Conservation (phyloP, 179 eudicot genomes). For the Pouteria campechiana region DNA sequence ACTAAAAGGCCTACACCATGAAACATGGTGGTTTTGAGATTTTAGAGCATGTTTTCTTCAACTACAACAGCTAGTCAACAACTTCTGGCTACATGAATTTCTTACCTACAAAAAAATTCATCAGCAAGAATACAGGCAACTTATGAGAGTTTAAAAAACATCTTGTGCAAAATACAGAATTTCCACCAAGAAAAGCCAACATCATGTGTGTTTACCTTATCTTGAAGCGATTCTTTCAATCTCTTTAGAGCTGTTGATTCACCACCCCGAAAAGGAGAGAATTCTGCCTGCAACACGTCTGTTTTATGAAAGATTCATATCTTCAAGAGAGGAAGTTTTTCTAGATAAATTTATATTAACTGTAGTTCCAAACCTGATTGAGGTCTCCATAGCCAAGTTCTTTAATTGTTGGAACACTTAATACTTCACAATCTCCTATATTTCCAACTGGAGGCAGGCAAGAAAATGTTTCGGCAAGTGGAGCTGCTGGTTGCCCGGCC, state of each 20-base stretch:
- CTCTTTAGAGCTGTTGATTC: conserved; percentile 82
- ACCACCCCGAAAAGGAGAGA: conserved; percentile 76
- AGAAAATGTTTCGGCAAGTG: conserved; percentile 30
- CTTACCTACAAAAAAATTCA: too few relatives aligned
- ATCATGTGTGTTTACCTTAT: conserved; percentile 37
- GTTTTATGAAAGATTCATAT: neutral
- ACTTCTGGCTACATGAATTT: too few relatives aligned
- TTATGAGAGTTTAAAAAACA: too few relatives aligned
- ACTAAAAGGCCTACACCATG: too few relatives aligned
- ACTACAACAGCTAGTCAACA: too few relatives aligned
- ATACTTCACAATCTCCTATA: conserved; percentile 23
- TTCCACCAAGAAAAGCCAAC: neutral
- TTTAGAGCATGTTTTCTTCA: too few relatives aligned
- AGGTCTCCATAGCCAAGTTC: conserved; percentile 63
- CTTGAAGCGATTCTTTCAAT: conserved; percentile 36
- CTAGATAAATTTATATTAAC: neutral
- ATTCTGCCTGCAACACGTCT: conserved; percentile 39
- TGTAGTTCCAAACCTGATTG: conserved; percentile 34
- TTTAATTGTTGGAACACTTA: conserved; percentile 55
- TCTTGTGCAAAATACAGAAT: too few relatives aligned
- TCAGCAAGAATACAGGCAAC: too few relatives aligned
- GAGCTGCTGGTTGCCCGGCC: conserved; percentile 65
- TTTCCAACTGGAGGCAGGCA: conserved; percentile 57
- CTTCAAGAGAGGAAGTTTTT: neutral
- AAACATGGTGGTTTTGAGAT: too few relatives aligned